Evolutionary conservation across 164 flowering plant species (phyloP).

Genomic region (Aristolochia contorta): DNA sequence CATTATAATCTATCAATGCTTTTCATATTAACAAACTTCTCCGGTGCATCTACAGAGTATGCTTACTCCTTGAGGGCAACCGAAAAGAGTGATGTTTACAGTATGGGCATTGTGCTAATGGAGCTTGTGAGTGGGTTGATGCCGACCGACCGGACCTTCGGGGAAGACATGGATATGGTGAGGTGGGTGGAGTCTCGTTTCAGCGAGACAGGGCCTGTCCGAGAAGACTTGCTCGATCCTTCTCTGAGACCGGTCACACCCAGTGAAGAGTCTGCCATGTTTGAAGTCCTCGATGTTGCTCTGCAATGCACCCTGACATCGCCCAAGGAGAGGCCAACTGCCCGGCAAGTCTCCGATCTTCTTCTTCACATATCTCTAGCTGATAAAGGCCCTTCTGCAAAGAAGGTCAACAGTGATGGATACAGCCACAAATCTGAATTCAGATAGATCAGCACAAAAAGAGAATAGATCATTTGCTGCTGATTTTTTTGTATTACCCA

Average conservation of each 20-base stretch:
- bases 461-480: no score
- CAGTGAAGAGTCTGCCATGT: constrained; percentile 52
- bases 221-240: constrained; percentile 62
- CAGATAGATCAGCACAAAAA: not conserved
- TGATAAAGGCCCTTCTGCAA: constrained; percentile 19
- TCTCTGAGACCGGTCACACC: constrained; percentile 48
- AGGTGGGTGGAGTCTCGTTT: constrained; percentile 76
- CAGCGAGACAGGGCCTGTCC: constrained; percentile 26
- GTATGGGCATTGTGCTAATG: constrained; percentile 92
- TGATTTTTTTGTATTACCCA: no score
- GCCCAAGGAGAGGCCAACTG: constrained; percentile 68
- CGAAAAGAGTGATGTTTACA: constrained; percentile 90
- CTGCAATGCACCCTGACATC: constrained; percentile 72
- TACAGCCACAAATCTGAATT: not conserved
- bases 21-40: not conserved
- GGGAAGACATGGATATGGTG: constrained; percentile 80
- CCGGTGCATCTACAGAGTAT: constrained; percentile 46
- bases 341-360: constrained; percentile 63
- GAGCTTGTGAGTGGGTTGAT: constrained; percentile 85
- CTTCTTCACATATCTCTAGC: constrained; percentile 48
- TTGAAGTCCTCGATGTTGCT: constrained; percentile 75
- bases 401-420: constrained; percentile 1
- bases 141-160: constrained; percentile 74
- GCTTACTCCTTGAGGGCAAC: constrained; percentile 87
- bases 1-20: no score